Evolutionary conservation across 2,329 filamentous ascomycete species (phyloP), one percentile per base, ranked within the genome.

Genomic region (Didymella arachidicola): DNA sequence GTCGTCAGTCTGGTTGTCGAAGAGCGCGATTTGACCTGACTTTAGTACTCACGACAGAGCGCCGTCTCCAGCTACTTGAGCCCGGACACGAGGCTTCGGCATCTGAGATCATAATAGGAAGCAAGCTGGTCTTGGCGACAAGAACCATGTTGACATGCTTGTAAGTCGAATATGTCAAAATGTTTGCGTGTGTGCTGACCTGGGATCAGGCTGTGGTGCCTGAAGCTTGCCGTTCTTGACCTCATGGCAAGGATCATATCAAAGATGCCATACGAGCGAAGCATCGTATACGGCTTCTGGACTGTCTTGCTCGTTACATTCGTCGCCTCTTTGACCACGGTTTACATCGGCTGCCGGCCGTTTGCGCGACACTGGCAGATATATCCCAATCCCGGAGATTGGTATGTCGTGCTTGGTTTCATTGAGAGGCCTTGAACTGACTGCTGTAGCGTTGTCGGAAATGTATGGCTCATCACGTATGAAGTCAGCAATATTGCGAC

Each of bases 381-480:
- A 4, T 41, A 58, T 41, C 65, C 65, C 7, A 49, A 65, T n/a
- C 65, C 65, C 22, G 65, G 63, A 5, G 29, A 52, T 26, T 67
- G 62, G 64, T 67, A 67, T 36, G 30, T 32, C 30, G 16, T 3
- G 16, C 30, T 32, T 4, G 8, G 3, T 16, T 5, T 30, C 10
- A 14, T 14, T 14, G 29, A 32, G 30, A 5, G 12, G 30, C 30
- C 12, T 12, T 16, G 3, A 32, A 18, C 58, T 66, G 32, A 66
- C 26, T 7, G 11, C 12, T 3, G 4, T 36, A 66, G 64, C 47
- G 64, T 67, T n/a, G 47, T 63, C 27, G 65, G 62, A 10, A 60
- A 63, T n/a, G n/a, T 59, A 1, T 67, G 65, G 65, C 59, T 67
- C n/a, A 61, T 61, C 30, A 64, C 63, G 0, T 67, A 67, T 32